Evolutionary conservation across 2,329 filamentous ascomycete species (phyloP), one percentile per base, ranked within the genome.

Genomic region (Fusarium pseudoanthophilum): DNA sequence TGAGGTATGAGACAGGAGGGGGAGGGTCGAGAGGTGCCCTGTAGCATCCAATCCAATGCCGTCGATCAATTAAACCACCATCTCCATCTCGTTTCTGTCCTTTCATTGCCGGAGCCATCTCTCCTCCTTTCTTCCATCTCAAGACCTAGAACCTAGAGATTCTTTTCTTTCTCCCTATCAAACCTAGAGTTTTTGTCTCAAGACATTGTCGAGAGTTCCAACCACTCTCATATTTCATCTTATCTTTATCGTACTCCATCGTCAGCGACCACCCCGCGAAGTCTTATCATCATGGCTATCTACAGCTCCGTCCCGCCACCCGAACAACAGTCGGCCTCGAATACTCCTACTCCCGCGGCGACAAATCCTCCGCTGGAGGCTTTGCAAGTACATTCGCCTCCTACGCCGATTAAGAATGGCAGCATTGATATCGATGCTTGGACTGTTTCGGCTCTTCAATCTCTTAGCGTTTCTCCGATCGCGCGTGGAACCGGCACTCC

Each of bases 361-460:
- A 65, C 66, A 30, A 65, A 70, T 32, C 46, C 52, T 59, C 45
- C 75, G 39, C 59, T 75, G 28, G 72, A 76, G 36, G 45, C 72
- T 46, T 32, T 73, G 24, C 68, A 71, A 21, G 51, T 72, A 18
- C 73, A 76, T 37, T 62, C 69, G 26, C 69, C 74, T 34, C 76
- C 76, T 30, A 77, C 79, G 11, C 73, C 76, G 21, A 76, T 77
- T 20, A 77, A 67, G 39, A 73, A 74, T 37, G 64, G 68, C 1
- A 76, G 77, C 58, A 84, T 89, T 60, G 89, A 92, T 69, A 90
- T 93, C 67, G 91, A 92, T 70, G 86, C 90, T 39, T 93, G 92
- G 92, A 91, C 91, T 20, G 83, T 88, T 60, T 86, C 85, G 24
- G 87, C 89, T 11, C 85, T 90, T 51, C 83, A 87, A 76, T 87